Evolutionary conservation across 257 asterid species (phyloP), one percentile per base, ranked within the genome.

Genomic region (Solanum pimpinellifolium): DNA sequence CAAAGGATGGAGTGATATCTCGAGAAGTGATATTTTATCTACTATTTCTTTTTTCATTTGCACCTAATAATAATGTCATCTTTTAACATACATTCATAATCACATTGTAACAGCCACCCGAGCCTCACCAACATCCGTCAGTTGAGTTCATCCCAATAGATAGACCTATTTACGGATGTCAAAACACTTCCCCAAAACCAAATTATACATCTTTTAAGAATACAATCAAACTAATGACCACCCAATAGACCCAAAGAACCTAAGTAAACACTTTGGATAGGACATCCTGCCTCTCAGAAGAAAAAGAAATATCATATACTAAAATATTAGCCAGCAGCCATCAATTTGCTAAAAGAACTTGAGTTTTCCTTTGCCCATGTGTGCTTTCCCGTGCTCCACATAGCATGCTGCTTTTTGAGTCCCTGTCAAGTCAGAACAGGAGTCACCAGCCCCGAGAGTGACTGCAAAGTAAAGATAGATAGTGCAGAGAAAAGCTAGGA

Each of bases 381-480:
- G 89, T 35, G 88, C 88, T 82, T 92, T 92, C 49, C 90, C 93
- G 11, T 88, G 91, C 87, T 92, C 80, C 88, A 92, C 47, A 85
- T 49, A 90, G 86, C 92, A 91, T 4, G 90, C 86, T 33, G 93
- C 93, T 76, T 90, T 90, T 8, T 65, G 41, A 65, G 72, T 84
- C 86, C 49, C 74, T 8, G 90, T 70, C 87, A 91, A 86, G 49
- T 89, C 93, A 25, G 91, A 83, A 72, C 93, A 92, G 1, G 87
- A 35, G 41, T 90, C 88, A 25, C 41, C 69, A 62, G 88, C 76
- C 31, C 93, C 93, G 13, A 91, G 88, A 60, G 94, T 91, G 86
- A 92, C 91, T 15, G 94, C 94, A 88, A 92, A 92, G 87, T 92
- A 92, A 18, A 92, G 91, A 86, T 90, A 92, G 66, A 92, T n/a